phyloP scores from a whole-genome alignment of 345 rosid species.

The Eucalyptus urophylla region DNA sequence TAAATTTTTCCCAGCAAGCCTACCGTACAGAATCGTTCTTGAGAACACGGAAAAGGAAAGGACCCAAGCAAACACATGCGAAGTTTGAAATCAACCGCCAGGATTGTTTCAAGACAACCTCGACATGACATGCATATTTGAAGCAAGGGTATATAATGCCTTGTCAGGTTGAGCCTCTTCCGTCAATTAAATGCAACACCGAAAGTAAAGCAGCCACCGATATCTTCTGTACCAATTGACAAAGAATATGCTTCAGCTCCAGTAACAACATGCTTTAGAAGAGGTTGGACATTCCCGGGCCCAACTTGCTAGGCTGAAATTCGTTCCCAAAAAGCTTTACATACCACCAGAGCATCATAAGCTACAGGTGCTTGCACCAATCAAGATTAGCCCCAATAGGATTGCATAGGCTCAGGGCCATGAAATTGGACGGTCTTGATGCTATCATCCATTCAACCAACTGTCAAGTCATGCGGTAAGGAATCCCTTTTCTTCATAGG shows the following conservation, averaged over 20 bases:
- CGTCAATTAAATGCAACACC: neutral
- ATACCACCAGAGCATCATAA: neutral
- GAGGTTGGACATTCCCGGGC: neutral
- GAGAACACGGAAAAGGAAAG: neutral
- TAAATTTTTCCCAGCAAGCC: neutral
- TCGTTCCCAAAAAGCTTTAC: too few relatives aligned
- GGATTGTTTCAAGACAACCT: neutral
- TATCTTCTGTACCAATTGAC: neutral
- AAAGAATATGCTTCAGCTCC: neutral
- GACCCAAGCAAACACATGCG: neutral
- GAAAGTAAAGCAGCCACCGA: neutral
- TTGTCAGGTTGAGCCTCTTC: neutral
- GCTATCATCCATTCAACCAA: neutral
- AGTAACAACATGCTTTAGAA: neutral
- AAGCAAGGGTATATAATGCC: neutral
- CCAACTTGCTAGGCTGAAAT: neutral
- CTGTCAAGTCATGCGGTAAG: neutral
- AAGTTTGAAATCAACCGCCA: neutral
- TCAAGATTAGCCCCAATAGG: neutral
- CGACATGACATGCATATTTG: neutral
- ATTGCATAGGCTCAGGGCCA: neutral
- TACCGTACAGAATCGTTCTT: neutral
- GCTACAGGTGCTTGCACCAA: neutral
- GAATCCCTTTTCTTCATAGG: neutral
- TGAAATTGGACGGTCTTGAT: neutral